Base-by-base conservation (phyloP, 1,139 yeast species). In the Yamadazyma sp. region DNA sequence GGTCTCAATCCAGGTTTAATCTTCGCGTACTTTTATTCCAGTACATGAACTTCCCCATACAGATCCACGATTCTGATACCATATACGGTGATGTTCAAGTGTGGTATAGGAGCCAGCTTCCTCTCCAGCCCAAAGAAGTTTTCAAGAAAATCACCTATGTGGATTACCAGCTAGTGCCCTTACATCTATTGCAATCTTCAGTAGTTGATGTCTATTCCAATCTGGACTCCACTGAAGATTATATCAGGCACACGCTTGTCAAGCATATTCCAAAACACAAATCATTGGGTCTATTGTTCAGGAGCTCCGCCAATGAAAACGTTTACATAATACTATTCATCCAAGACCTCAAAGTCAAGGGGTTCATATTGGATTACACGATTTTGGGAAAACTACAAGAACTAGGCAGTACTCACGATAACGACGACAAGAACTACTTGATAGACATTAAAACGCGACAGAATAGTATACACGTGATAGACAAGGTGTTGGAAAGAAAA, bases 401-500 rank as follows among this genome's bases (percentile, higher is more conserved):
- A 2, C 9, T 13, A 12, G 32, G 29, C 9, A 13, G 15, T 9
- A 33, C 17, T n/a, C 7, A 32, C 18, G 20, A 17, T 10, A 15
- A 29, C 29, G 11, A 15, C 15, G 28, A 34, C 17, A 21, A 15
- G 4, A 46, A 40, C 29, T 29, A 35, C 27, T 33, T 47, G 3
- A 30, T 48, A 9, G 50, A 48, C 29, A 31, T 46, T 2, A 42
- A 40, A 33, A 33, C 38, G 11, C 37, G 42, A 27, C 30, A 34
- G 18, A 34, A 39, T 8, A 38, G 40, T 29, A 38, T 42, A 2
- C 40, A 48, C 34, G 56, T 63, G 2, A 67, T 70, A 34, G 76
- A 70, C 44, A 62, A 62, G 37, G 71, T 68, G 0, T 50, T 69
- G 22, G 56, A 59, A 29, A 53, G 52, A 34, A 64, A 64, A 46